Base-by-base conservation (phyloP, 306 rosid species). In the Oxytropis ochrocephala region DNA sequence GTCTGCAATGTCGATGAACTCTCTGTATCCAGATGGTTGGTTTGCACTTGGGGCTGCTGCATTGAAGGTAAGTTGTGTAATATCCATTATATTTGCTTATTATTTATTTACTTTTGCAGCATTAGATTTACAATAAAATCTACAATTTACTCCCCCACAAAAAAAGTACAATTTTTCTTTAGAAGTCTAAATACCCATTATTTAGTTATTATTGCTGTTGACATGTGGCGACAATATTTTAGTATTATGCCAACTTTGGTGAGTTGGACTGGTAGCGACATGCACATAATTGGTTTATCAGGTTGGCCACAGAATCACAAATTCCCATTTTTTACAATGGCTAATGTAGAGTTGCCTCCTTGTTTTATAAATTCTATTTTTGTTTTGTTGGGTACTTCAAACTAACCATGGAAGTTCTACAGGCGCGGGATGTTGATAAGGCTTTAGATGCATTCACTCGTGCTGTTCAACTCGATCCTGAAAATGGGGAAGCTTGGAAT, bases 401-500 rank as follows among this genome's bases (percentile, higher is more conserved):
- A 60, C 74, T 79, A 43, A 77, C 62, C 57, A 76, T 65, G 30
- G 11, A 78, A 66, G 12, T 70, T 42, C 29, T 74, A 21, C 94
- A 94, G 97, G 97, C 97, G 17, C 87, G 85, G 74, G 97, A 94
- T 85, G 65, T 82, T 76, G 96, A 88, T 30, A 94, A 90, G 84
- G 98, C 98, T 68, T 69, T 94, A 71, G 98, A 94, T 88, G 96
- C 87, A 3, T 94, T 94, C 84, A 90, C 97, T 49, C 96, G 95
- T 27, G 89, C 98, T 33, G 95, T 94, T 84, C 97, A 94, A 79
- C 98, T 94, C 66, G 95, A 90, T 80, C 98, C 98, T 48, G 97
- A 90, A 36, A 94, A 94, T 36, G 98, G 98, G 81, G 98, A 94
- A 87, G 97, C 98, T 63, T 94, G 98, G 98, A 94, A 94, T 80